Base-by-base conservation (phyloP, 176 grass and related monocot species). In the Lolium multiflorum region DNA sequence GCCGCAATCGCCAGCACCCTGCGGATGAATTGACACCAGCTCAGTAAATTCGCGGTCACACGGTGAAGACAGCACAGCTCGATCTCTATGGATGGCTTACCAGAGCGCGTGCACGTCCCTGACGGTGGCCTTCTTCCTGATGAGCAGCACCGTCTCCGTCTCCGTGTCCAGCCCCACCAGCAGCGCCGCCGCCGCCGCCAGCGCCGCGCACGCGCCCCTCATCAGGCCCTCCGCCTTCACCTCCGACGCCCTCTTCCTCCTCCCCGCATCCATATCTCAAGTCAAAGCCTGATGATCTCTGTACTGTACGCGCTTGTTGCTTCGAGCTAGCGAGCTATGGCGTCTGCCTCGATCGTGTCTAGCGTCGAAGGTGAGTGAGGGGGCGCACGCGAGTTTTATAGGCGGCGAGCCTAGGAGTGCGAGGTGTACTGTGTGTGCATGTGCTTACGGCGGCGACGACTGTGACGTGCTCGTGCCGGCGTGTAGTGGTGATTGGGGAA, bases 41-140 rank as follows among this genome's bases (percentile, higher is more conserved):
- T 28, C 2, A 35, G 31, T 35, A 3, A 35, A 35, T 35, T 35
- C 31, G 2, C 31, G 31, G 31, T 35, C 31, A 3, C 31, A 35
- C 31, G 31, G 31, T 35, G 2, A 35, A 35, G 31, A 35, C 31
- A 3, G 31, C 31, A 35, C 31, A 3, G 31, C 31, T 3, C 31
- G 31, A 28, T 28, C 28, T 28, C 31, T 1, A 35, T 35, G 2
- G 1, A 35, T 35, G 31, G 46, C 46, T 39, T 65, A 95, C 96
- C 96, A 94, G 65, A 98, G 87, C 0, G 92, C 93, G 43, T 94
- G 77, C 43, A 98, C 82, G 85, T 96, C 91, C 86, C 73, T 98
- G 62, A 77, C 88, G 22, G 88, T 91, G 54, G 96, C 93, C 54
- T 84, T 95, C 81, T 63, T 95, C 44, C 52, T 18, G 67, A 94